These are phyloP conservation scores for Phytophthora fragariae DNA, from an alignment of 352 stramenopile genomes.

Conservation along the genomic window DNA sequence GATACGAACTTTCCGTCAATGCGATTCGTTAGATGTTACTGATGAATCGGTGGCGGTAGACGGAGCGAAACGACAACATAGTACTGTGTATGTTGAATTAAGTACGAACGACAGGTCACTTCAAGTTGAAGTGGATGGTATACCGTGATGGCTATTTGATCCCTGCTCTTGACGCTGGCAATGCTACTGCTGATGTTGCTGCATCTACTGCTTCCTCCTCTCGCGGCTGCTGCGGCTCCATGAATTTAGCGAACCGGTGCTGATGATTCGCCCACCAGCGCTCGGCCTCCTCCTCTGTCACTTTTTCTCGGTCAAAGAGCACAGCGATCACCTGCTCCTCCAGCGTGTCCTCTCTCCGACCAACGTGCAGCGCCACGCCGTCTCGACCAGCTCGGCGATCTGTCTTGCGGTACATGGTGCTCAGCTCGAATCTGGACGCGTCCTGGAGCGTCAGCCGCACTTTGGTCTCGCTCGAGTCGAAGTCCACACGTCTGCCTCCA, in stretches of 20 bases:
- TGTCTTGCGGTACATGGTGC: constrained; percentile 88
- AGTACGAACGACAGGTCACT: background rate
- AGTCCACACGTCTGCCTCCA: constrained; percentile 60
- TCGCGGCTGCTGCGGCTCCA: constrained; percentile 22
- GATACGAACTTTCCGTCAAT: too few relatives aligned
- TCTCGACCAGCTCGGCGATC: constrained; percentile 79
- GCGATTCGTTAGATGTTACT: too few relatives aligned
- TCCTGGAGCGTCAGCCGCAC: constrained; percentile 79
- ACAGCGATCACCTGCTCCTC: constrained; percentile 85
- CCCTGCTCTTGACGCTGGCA: constrained; percentile 3
- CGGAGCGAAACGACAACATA: background rate
- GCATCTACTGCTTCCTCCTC: constrained; percentile 11
- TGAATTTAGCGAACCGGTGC: constrained; percentile 61
- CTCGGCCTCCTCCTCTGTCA: constrained; percentile 75
- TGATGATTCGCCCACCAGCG: constrained; percentile 80
- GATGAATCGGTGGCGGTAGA: background rate
- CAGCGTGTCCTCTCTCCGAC: constrained; percentile 75
- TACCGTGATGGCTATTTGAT: constrained; percentile 8
- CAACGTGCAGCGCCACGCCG: constrained; percentile 79
- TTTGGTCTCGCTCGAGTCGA: constrained; percentile 80
- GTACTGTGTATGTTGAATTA: background rate
- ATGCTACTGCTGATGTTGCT: background rate
- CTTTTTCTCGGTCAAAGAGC: constrained; percentile 88
- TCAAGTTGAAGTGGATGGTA: background rate
- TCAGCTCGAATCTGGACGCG: constrained; percentile 79